phyloP scores from a whole-genome alignment of 208 protist genomes.

The Trypanosoma cruzi region DNA sequence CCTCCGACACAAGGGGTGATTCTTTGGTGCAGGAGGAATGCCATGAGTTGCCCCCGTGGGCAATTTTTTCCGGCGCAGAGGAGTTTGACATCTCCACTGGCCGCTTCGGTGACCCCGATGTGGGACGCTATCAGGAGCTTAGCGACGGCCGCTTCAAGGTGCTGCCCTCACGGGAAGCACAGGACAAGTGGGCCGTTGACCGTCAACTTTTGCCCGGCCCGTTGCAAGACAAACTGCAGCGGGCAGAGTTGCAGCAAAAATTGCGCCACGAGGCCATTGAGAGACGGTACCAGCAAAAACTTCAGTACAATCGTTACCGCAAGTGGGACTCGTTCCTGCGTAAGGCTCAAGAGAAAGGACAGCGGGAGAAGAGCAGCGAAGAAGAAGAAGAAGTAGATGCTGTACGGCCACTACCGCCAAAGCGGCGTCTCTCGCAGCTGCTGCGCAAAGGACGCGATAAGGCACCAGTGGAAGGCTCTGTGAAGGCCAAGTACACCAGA shows the following conservation, averaged over 20 bases:
- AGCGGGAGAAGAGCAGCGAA: slow-evolving; percentile 13
- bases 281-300: slow-evolving; percentile 59
- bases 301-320: slow-evolving; percentile 63
- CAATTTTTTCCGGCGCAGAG: slow-evolving; percentile 66
- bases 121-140: slow-evolving; percentile 80
- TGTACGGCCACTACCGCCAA: slow-evolving; percentile 54
- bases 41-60: slow-evolving; percentile 87
- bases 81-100: slow-evolving; percentile 85
- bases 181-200: slow-evolving; percentile 72
- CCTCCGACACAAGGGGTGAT: background rate
- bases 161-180: slow-evolving; percentile 61
- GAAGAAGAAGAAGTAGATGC: slow-evolving; percentile 20
- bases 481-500: slow-evolving; percentile 60
- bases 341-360: slow-evolving; percentile 60
- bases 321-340: slow-evolving; percentile 82
- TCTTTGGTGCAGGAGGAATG: background rate
- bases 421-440: slow-evolving; percentile 62
- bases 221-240: slow-evolving; percentile 65
- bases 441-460: slow-evolving; percentile 67
- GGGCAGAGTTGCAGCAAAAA: slow-evolving; percentile 60
- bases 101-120: slow-evolving; percentile 71
- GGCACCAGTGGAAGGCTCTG: slow-evolving; percentile 42
- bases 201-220: slow-evolving; percentile 64
- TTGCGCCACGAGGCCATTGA: slow-evolving; percentile 60
- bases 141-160: slow-evolving; percentile 81